A percentile compares a stretch with the other conserved stretches of the same genome.
Evolutionary conservation across 805 yeast species (phyloP).

Genomic region (Isabelozyma gotoi): DNA sequence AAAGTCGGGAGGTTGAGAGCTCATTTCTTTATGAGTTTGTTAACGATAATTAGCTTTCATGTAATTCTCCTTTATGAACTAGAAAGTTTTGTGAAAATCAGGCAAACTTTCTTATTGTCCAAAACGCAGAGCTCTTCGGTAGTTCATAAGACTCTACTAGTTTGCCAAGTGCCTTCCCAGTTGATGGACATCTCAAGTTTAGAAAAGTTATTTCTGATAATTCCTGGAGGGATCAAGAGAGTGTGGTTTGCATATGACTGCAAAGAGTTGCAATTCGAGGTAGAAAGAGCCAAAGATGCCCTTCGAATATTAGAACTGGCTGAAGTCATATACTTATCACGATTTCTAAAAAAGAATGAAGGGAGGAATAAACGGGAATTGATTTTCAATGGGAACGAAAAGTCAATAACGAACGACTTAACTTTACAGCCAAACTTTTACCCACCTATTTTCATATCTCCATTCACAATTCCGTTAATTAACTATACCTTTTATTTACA

Average conservation of each 20-base stretch:
- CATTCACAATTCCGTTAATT: slow-evolving; percentile 15
- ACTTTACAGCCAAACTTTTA: slow-evolving; percentile 16
- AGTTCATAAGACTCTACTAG: slow-evolving; percentile 33
- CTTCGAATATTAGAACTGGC: slow-evolving; percentile 27
- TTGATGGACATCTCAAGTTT: slow-evolving; percentile 25
- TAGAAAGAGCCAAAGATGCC: slow-evolving; percentile 22
- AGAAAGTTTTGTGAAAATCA: slow-evolving; percentile 45
- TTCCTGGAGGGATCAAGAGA: slow-evolving; percentile 55
- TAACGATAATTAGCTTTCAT: slow-evolving; percentile 58
- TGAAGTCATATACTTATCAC: slow-evolving; percentile 19
- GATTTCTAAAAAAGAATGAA: slow-evolving; percentile 1
- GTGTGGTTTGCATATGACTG: slow-evolving; percentile 57
- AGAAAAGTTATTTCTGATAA: slow-evolving; percentile 27
- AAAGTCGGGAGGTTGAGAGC: slow-evolving; percentile 52
- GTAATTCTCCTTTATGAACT: slow-evolving; percentile 57
- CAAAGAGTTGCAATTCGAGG: slow-evolving; percentile 14
- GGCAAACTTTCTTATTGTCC: slow-evolving; percentile 42
- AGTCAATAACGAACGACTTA: background rate
- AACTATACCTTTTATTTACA: background rate
- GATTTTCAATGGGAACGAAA: background rate
- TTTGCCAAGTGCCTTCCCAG: slow-evolving; percentile 46
- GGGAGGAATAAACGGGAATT: no score
- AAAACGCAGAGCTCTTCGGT: slow-evolving; percentile 20
- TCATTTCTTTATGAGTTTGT: slow-evolving; percentile 61
- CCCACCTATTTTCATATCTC: slow-evolving; percentile 30